Evolutionary conservation across 2,329 filamentous ascomycete species (phyloP).

Genomic region (Claviceps lovelessii): DNA sequence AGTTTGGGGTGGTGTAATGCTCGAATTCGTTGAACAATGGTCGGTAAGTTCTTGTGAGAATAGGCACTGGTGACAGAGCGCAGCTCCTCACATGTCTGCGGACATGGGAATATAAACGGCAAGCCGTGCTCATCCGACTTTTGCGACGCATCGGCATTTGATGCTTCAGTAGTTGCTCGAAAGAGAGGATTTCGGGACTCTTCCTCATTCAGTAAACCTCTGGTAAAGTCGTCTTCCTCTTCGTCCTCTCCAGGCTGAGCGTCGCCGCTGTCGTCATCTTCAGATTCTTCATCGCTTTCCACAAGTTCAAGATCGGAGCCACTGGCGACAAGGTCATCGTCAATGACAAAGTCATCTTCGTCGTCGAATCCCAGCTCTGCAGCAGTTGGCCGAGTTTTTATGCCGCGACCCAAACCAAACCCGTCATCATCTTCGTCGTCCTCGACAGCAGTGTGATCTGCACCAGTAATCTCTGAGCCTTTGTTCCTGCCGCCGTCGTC

Average conservation of each 20-base stretch:
- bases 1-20: constrained; percentile 86
- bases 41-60: constrained; percentile 51
- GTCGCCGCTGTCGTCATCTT: constrained; percentile 26
- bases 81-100: constrained; percentile 62
- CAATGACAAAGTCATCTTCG: constrained; percentile 85
- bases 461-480: constrained; percentile 20
- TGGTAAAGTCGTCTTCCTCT: constrained; percentile 57
- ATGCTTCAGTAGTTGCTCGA: constrained; percentile 26
- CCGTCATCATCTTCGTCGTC: constrained; percentile 39
- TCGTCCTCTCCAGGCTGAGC: constrained; percentile 23
- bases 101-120: constrained; percentile 77
- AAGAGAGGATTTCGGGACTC: constrained; percentile 42
- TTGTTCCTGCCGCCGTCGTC: constrained; percentile 23
- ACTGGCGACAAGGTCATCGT: constrained; percentile 75
- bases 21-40: constrained; percentile 75
- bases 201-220: constrained; percentile 47
- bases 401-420: constrained; percentile 46
- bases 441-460: constrained; percentile 17
- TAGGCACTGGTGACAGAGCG: constrained; percentile 50
- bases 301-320: constrained; percentile 54
- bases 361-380: constrained; percentile 66
- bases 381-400: constrained; percentile 41
- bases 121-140: constrained; percentile 42
- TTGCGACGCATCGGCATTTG: constrained; percentile 19
- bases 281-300: constrained; percentile 38